phyloP scores from a whole-genome alignment of 2,329 filamentous ascomycete species.

The Chaetomiaceae sp. region DNA sequence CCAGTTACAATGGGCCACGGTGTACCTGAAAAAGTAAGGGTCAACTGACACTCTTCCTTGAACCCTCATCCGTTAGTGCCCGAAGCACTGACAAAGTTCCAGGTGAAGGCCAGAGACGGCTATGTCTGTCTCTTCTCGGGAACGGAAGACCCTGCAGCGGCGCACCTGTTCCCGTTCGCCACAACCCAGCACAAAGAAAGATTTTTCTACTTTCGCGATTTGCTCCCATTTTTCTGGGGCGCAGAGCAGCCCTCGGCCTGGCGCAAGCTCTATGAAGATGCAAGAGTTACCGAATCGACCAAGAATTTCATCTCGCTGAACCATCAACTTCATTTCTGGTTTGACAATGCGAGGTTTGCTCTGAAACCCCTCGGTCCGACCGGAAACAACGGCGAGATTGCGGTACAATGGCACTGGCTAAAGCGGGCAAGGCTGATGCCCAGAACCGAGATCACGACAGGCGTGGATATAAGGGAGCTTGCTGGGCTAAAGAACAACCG shows the following conservation, averaged over 20 bases:
- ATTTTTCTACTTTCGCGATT: not conserved
- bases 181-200: slow-evolving; percentile 2
- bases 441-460: too few species aligned
- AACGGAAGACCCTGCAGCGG: slow-evolving; percentile 7
- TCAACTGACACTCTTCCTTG: not conserved
- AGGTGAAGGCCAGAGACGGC: slow-evolving; percentile 3
- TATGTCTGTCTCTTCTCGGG: slow-evolving; percentile 12
- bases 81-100: not conserved
- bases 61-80: not conserved
- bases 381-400: not conserved
- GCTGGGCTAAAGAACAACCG: not conserved
- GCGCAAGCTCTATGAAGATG: not conserved
- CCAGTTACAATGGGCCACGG: too few species aligned
- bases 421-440: not conserved
- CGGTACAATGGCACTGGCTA: slow-evolving; percentile 14
- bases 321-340: slow-evolving; percentile 13
- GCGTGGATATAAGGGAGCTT: not conserved
- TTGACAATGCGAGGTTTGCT: slow-evolving; percentile 9
- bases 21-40: not conserved
- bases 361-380: slow-evolving; percentile 10
- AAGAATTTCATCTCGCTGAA: slow-evolving; percentile 10
- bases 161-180: slow-evolving; percentile 13
- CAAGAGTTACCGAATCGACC: slow-evolving; percentile 2
- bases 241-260: slow-evolving; percentile 4
- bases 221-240: slow-evolving; percentile 7